Evolutionary conservation across 164 flowering plant species (phyloP).

Genomic region (Umbellularia californica): DNA sequence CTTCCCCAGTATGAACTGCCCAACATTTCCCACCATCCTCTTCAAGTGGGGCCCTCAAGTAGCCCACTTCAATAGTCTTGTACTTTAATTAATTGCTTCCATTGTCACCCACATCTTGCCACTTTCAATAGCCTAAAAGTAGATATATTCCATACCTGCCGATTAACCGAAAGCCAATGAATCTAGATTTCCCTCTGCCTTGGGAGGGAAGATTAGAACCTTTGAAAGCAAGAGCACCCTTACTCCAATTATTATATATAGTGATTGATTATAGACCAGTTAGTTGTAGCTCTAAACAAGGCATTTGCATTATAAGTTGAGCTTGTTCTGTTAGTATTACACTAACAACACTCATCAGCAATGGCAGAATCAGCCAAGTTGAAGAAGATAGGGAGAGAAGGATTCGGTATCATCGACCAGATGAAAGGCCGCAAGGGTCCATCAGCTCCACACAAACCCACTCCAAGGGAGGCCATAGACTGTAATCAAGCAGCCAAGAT

Average conservation of each 20-base stretch:
- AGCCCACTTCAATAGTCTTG: too few relatives aligned
- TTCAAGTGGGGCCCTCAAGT: too few relatives aligned
- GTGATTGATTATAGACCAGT: not conserved
- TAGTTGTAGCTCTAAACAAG: not conserved
- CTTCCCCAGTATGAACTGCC: too few relatives aligned
- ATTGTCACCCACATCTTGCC: not conserved
- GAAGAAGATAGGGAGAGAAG: not conserved
- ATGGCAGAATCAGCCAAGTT: not conserved
- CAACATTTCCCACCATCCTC: too few relatives aligned
- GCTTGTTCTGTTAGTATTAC: not conserved
- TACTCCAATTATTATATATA: not conserved
- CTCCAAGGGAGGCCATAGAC: not conserved
- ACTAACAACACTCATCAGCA: not conserved
- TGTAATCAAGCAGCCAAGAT: not conserved
- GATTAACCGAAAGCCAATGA: constrained; percentile 1
- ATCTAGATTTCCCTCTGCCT: not conserved
- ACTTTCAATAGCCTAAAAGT: not conserved
- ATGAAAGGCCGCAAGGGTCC: not conserved
- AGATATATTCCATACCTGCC: not conserved
- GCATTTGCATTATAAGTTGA: not conserved
- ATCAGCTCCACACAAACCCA: not conserved
- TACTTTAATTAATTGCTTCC: not conserved
- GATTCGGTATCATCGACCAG: not conserved
- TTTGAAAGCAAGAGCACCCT: not conserved
- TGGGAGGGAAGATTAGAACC: not conserved